Base-by-base conservation (phyloP, 371 early-diverging fungal species). In the Mortierella sp. region DNA sequence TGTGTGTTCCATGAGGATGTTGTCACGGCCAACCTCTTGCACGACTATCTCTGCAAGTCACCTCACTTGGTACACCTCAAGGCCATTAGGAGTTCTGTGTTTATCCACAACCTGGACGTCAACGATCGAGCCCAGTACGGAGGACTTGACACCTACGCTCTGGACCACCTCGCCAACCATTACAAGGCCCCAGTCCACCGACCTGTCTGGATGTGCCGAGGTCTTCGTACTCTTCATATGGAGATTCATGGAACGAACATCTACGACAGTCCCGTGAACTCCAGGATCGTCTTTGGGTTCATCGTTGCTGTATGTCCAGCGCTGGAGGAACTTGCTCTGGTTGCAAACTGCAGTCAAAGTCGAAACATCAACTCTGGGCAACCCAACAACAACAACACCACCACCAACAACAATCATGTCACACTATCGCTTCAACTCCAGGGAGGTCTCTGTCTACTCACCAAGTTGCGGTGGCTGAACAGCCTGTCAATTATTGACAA, bases 271-370 rank as follows among this genome's bases (percentile, higher is more conserved):
- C 55, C 55, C 21, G 55, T 55, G n/a, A 55, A 55, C 24, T n/a
- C 55, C n/a, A 55, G n/a, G 55, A 55, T 55, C 55, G 55, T 55
- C 55, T 55, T 55, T 55, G 55, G 55, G n/a, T 55, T 24, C n/a
- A 55, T 55, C 7, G 21, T 24, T 55, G 55, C 55, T 24, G 55
- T 55, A 21, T 55, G 55, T 24, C 55, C 55, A 6, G n/a, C n/a
- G 55, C 24, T 55, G 8, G 55, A 55, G n/a, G 55, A 55, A 9
- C 55, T 55, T n/a, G 55, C 24, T 2, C 6, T 55, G 21, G 55
- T 55, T 8, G 9, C 55, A 9, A 57, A n/a, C 2, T 57, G 58
- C 10, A 57, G 13, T 26, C 4, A 57, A 9, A 57, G 11, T 26
- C 28, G 26, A 26, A 26, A 10, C 7, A 10, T 38, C 5, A 5